Evolutionary conservation across 179 eudicot species (phyloP).

Genomic region (Silene coronaria): DNA sequence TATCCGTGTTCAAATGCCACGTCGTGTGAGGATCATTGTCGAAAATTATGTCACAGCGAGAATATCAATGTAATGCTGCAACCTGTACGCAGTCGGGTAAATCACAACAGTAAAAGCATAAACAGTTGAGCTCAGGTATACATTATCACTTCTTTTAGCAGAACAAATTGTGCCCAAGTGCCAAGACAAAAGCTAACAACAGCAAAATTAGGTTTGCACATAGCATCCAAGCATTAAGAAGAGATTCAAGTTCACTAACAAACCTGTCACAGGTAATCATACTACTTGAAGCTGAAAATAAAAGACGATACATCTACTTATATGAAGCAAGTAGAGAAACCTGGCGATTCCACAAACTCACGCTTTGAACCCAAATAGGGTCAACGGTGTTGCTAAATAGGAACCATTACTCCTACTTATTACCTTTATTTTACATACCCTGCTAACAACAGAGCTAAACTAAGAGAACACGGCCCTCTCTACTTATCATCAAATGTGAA

Average conservation of each 20-base stretch:
- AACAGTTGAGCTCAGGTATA: too few species aligned
- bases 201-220: too few species aligned
- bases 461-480: slow-evolving; percentile 17
- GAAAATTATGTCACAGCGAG: neutral
- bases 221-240: too few species aligned
- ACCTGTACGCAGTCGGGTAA: too few species aligned
- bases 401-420: neutral
- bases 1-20: neutral
- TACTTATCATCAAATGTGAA: slow-evolving; percentile 9
- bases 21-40: neutral
- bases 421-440: neutral
- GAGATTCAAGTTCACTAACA: slow-evolving; percentile 5
- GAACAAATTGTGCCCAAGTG: too few species aligned
- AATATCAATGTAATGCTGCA: neutral
- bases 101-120: neutral
- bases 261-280: slow-evolving; percentile 14
- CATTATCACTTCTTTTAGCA: too few species aligned
- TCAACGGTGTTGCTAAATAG: slow-evolving; percentile 27
- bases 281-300: neutral
- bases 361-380: slow-evolving; percentile 28
- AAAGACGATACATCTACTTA: slow-evolving; percentile 14
- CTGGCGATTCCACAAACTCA: slow-evolving; percentile 29
- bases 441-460: slow-evolving; percentile 14
- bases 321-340: slow-evolving; percentile 21
- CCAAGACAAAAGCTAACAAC: too few species aligned